phyloP scores from a whole-genome alignment of 2,329 filamentous ascomycete genomes.

The Xylariomycetidae sp. region DNA sequence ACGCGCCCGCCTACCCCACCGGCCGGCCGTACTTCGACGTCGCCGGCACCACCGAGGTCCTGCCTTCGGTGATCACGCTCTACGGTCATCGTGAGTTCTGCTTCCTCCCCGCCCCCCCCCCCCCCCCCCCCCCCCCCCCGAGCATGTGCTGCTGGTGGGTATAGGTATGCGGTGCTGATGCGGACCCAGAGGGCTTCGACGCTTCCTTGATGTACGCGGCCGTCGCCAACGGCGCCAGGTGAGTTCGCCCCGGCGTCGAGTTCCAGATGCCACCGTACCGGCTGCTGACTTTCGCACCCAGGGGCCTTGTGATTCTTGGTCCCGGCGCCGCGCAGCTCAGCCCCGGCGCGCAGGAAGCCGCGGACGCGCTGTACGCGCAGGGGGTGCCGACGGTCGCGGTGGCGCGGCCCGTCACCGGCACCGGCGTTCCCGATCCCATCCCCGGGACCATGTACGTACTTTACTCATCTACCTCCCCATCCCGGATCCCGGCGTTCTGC shows the following conservation, averaged over 20 bases:
- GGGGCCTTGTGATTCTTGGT: slow-evolving; percentile 27
- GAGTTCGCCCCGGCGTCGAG: no score
- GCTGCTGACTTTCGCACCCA: slow-evolving; percentile 4
- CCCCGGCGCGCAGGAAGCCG: slow-evolving; percentile 19
- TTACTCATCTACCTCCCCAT: not conserved
- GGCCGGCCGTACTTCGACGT: slow-evolving; percentile 32
- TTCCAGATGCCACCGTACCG: no score
- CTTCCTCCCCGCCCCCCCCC: no score
- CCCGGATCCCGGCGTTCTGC: not conserved
- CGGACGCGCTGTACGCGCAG: slow-evolving; percentile 18
- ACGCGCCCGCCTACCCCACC: slow-evolving; percentile 36
- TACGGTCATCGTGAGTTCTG: slow-evolving; percentile 34
- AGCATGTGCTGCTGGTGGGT: no score
- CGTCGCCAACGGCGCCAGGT: slow-evolving; percentile 27
- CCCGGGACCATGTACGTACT: not conserved
- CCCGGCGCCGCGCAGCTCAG: slow-evolving; percentile 25
- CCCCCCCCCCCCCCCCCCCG: not conserved
- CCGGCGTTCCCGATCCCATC: slow-evolving; percentile 16
- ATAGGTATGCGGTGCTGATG: no score
- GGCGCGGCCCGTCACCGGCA: slow-evolving; percentile 22
- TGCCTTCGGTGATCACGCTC: slow-evolving; percentile 41
- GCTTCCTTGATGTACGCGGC: slow-evolving; percentile 25
- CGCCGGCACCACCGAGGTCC: slow-evolving; percentile 25
- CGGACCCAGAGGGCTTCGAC: slow-evolving; percentile 26
- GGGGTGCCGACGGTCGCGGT: slow-evolving; percentile 25